Conservation (phyloP, 163 green algal genomes). For the Scenedesmus sp. region DNA sequence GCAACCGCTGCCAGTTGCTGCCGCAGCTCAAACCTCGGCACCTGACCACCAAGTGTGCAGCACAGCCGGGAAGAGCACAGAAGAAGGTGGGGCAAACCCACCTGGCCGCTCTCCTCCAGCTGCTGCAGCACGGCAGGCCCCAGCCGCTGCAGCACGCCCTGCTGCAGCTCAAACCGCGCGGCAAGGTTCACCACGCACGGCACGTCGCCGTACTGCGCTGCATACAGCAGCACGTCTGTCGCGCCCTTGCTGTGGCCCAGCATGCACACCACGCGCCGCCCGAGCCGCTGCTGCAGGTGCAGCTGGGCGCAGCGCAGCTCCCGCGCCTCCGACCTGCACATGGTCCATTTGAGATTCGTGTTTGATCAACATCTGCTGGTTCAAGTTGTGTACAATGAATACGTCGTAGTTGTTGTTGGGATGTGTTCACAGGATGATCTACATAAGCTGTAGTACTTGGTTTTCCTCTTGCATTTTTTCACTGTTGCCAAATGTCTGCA, state of each 20-base stretch:
- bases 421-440: no score
- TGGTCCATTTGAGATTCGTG: no score
- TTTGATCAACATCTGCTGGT: no score
- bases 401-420: no score
- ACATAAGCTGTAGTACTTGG: no score
- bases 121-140: conserved; percentile 33
- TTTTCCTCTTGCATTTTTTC: no score
- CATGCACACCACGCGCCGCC: not conserved
- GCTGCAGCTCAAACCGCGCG: conserved; percentile 36
- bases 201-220: conserved; percentile 19
- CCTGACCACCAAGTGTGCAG: no score
- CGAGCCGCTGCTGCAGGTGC: conserved; percentile 4
- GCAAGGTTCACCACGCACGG: conserved; percentile 47
- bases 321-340: conserved; percentile 47
- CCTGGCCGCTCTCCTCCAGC: conserved; percentile 28
- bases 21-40: no score
- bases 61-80: no score
- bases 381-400: no score
- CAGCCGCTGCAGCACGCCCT: conserved; percentile 34
- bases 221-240: conserved; percentile 50
- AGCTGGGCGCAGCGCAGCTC: conserved; percentile 33
- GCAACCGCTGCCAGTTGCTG: no score
- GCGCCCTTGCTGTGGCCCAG: conserved; percentile 51
- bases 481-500: no score
- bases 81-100: not conserved